Base-by-base conservation (phyloP, 1,284 basidiomycete genomes). In the Ustilago loliicola region DNA sequence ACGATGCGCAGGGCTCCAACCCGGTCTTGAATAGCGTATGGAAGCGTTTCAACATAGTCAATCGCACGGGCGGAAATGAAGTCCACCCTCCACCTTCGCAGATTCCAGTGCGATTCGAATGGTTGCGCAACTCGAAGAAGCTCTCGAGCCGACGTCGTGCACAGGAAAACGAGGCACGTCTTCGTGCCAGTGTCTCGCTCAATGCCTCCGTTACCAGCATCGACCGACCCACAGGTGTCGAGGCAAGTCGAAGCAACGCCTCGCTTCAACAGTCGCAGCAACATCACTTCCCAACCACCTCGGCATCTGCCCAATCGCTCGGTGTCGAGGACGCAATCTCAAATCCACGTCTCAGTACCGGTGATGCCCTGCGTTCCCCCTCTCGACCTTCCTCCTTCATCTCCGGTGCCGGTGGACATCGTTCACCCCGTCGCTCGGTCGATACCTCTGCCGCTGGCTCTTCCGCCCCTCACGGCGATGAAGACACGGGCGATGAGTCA, bases 401-500 rank as follows among this genome's bases (percentile, higher is more conserved):
- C 30, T 66, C 70, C 50, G 64, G 71, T 27, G 54, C 52, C 0
- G 71, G 61, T 15, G 65, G 63, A 17, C 52, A 57, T 38, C 58
- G 64, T 1, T 73, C 66, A 9, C 73, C 73, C 1, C 51, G 79
- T 3, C 54, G 50, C 4, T 81, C 79, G 32, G 25, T 69, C 1
- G 77, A 81, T 25, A 68, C 66, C 36, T 74, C 76, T 4, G 68
- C 65, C 7, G 70, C 67, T 5, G 69, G 78, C 15, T 78, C 72
- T 29, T 61, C 55, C 8, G 66, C 62, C 15, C 63, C 57, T 2
- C 71, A 74, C 47, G 61, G 58, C n/a, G 64, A 75, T 23, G 63
- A 78, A 9, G 76, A 70, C 9, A 69, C 76, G 1, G 80, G 66
- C 15, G 69, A 79, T 10, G 73, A 72, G 29, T 79, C 92, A 69